Evolutionary conservation across 1,284 basidiomycete genomes (phyloP), one percentile per base, ranked within the genome.

Genomic region (Moesziomyces parantarcticus): DNA sequence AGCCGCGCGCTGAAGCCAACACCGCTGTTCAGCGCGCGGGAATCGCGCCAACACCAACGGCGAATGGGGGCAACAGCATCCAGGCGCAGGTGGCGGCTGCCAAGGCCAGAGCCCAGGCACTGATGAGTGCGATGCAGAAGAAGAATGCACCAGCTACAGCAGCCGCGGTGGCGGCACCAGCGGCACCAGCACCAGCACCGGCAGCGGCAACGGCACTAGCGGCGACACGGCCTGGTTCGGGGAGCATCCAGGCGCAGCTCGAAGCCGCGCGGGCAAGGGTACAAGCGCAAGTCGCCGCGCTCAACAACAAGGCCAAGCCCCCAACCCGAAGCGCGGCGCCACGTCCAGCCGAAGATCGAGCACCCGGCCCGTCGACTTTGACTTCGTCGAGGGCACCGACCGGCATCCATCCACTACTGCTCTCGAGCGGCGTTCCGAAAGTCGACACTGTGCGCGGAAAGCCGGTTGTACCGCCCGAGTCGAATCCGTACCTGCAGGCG

Each of bases 401-500:
- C 8, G 78, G 70, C 9, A 79, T 81, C 34, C 80, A 81, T 52
- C 80, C 80, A 1, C 64, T 80, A 0, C 61, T 81, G 4, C 51
- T 79, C 3, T 69, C 69, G 40, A 54, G 44, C 40, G 29, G 10
- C 10, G 29, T 32, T 32, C 29, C 29, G 11, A 32, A 32, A 32
- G 29, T 32, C 29, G 29, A 32, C 29, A 32, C 10, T 1, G 13
- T 32, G 3, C 29, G 29, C 29, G 29, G 29, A 13, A 32, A 13
- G 4, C 29, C 29, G 10, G 29, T 13, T 3, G 29, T 32, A 8
- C 43, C 63, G 3, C 49, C 63, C 2, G 54, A 68, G 26, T 43
- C 47, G n/a, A 82, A 82, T 36, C 80, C 80, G 1, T 82, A 82
- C 43, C 56, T 82, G 21, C 70, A 68, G 49, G 64, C 63, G 6